phyloP scores from a whole-genome alignment of 352 stramenopile genomes.

The Phytophthora cactorum region DNA sequence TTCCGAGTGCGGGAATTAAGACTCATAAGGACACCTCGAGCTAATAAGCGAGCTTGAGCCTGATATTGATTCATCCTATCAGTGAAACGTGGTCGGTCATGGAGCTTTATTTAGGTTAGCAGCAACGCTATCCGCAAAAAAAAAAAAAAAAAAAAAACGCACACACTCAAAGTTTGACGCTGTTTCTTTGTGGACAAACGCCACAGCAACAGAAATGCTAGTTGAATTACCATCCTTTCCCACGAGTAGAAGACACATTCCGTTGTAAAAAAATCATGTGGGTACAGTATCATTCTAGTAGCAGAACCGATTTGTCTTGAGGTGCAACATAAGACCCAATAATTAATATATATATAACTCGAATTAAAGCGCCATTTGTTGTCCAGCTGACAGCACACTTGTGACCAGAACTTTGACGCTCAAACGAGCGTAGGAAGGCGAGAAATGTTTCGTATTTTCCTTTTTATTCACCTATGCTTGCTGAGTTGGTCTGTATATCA shows the following conservation, averaged over 20 bases:
- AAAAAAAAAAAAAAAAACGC: no score
- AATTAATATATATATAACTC: no score
- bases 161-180: neutral
- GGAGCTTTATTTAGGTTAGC: neutral
- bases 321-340: no score
- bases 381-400: neutral
- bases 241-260: neutral
- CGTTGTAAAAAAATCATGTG: no score
- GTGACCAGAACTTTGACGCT: neutral
- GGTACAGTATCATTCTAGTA: no score
- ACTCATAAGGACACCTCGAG: neutral
- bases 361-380: no score
- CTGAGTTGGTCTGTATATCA: neutral
- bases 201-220: no score
- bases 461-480: neutral
- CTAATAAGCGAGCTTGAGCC: neutral
- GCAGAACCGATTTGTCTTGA: no score
- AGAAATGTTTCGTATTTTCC: neutral
- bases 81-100: neutral
- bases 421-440: neutral
- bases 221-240: neutral
- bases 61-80: neutral
- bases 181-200: neutral
- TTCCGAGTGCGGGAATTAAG: neutral
- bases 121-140: neutral